These are phyloP conservation scores for Beauveria varroae DNA, from an alignment of 2,329 filamentous ascomycete species.

Conservation along the genomic window DNA sequence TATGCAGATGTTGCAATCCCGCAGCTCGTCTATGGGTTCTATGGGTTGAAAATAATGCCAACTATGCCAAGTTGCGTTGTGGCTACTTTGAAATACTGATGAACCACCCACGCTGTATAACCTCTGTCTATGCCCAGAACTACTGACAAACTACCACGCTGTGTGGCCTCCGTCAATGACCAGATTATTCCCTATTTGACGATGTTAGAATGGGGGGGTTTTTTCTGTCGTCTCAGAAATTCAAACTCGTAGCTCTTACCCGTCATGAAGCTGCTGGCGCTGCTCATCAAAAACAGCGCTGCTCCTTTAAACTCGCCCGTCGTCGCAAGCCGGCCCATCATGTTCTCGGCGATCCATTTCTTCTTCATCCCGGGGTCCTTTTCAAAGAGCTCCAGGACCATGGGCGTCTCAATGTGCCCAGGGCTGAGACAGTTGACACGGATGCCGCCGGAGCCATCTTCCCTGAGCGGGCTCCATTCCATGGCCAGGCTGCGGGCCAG, in stretches of 20 bases:
- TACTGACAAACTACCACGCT: too few relatives aligned
- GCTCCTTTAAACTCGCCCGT: slow-evolving; percentile 55
- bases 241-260: slow-evolving; percentile 26
- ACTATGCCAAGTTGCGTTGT: too few relatives aligned
- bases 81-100: too few relatives aligned
- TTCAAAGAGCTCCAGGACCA: slow-evolving; percentile 65
- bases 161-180: too few relatives aligned
- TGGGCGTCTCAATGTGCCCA: slow-evolving; percentile 61
- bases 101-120: too few relatives aligned
- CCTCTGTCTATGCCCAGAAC: too few relatives aligned
- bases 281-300: slow-evolving; percentile 52
- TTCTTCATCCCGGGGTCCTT: slow-evolving; percentile 52
- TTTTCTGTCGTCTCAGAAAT: too few relatives aligned
- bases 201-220: too few relatives aligned
- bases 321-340: slow-evolving; percentile 55
- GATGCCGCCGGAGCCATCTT: slow-evolving; percentile 44
- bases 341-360: slow-evolving; percentile 66
- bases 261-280: slow-evolving; percentile 58
- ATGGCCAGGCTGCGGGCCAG: slow-evolving; percentile 54
- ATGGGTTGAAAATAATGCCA: too few relatives aligned
- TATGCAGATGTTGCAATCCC: too few relatives aligned
- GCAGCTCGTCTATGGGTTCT: too few relatives aligned
- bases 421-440: slow-evolving; percentile 63
- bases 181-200: background rate
- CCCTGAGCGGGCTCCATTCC: slow-evolving; percentile 47